Base-by-base conservation (phyloP, 495 filamentous ascomycete species). In the Xylaria nigripes region DNA sequence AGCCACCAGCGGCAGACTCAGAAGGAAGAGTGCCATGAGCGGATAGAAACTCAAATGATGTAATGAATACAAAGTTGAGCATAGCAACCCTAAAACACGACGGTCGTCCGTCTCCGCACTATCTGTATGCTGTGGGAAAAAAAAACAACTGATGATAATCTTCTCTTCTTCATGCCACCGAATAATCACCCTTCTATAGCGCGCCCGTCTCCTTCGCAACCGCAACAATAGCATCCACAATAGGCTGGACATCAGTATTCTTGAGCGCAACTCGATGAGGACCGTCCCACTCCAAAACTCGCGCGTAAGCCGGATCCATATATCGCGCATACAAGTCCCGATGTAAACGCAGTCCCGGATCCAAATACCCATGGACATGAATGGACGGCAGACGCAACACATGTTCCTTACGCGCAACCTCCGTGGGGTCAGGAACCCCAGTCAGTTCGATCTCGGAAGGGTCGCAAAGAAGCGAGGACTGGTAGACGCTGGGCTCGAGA, bases 341-440 rank as follows among this genome's bases (percentile, higher is more conserved):
- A 55, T 85, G 82, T 27, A 77, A 52, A 41, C 74, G 59, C 25
- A 85, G 54, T 0, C 80, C 81, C 42, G 67, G 62, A 60, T 86
- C 83, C 32, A 60, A 64, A 63, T 78, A 52, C 0, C 83, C 83
- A 66, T 85, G 83, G 5, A 86, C 77, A 66, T 86, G 83, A 23
- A 85, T 53, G 13, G 81, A 84, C 27, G 81, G 80, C n/a, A 81
- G 59, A n/a, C 49, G 62, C 15, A 69, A 23, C 32, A 60, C 38
- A 30, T 71, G 67, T 1, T 46, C 53, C 9, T 51, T 55, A 10
- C 52, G 57, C 57, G 50, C 51, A 27, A 64, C 54, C 38, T 65
- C 60, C 58, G 60, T 65, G n/a, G 65, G 50, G 47, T 64, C 65
- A 27, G 44, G 61, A 53, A 2, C 21, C 40, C n/a, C 49, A 9